Conservation (phyloP, 179 eudicot species). For the Beta corolliflora region DNA sequence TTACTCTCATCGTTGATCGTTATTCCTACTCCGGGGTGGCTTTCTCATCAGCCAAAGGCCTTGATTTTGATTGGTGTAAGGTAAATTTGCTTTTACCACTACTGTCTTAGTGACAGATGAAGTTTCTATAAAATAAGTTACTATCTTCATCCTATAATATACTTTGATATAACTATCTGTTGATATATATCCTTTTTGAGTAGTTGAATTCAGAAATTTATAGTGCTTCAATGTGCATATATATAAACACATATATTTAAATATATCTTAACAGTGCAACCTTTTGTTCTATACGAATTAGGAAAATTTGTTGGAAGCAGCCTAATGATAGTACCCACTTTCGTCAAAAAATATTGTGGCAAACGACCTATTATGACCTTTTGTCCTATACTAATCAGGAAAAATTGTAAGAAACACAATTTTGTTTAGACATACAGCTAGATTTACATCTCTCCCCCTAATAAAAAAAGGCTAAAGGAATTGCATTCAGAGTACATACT, state of each 20-base stretch:
- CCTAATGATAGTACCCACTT: no score
- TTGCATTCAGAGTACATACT: background rate
- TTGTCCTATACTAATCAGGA: no score
- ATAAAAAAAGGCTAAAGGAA: background rate
- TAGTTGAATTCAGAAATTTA: no score
- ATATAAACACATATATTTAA: no score
- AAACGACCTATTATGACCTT: no score
- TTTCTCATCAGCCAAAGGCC: slow-evolving; percentile 95
- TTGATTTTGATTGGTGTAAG: slow-evolving; percentile 88
- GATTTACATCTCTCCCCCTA: background rate
- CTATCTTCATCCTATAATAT: background rate
- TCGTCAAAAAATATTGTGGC: no score
- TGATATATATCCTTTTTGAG: background rate
- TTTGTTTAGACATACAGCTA: background rate
- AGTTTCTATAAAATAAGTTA: background rate
- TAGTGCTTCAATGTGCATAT: background rate
- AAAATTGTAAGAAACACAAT: no score
- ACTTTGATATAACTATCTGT: background rate
- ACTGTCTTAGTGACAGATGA: background rate
- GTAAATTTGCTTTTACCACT: slow-evolving; percentile 32
- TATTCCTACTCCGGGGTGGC: slow-evolving; percentile 98
- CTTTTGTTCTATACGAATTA: no score
- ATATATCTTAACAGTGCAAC: background rate
- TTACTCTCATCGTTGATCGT: slow-evolving; percentile 89
- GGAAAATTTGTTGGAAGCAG: no score